These are phyloP conservation scores for Serendipita vermifera DNA, from an alignment of 768 basidiomycete species.

Conservation along the genomic window DNA sequence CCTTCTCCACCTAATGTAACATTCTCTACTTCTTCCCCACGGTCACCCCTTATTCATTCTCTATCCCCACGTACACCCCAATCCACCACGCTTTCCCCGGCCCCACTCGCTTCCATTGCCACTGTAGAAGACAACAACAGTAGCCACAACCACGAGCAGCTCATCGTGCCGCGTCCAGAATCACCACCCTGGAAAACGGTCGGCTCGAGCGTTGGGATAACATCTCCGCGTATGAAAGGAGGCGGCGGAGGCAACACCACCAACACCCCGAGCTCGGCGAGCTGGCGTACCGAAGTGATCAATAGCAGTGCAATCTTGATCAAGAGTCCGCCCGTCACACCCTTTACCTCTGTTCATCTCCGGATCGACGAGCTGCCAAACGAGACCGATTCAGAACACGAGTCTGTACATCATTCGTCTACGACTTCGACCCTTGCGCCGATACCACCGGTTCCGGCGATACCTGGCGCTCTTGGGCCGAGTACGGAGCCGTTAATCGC, in stretches of 20 bases:
- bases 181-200: background rate
- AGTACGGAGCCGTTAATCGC: background rate
- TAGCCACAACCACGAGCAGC: background rate
- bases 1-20: background rate
- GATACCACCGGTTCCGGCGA: too few relatives aligned
- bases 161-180: background rate
- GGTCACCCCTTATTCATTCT: background rate
- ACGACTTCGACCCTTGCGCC: too few relatives aligned
- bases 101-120: background rate
- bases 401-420: background rate
- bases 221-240: background rate
- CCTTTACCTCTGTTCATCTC: conserved; percentile 1
- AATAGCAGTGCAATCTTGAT: background rate
- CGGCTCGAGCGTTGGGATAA: background rate
- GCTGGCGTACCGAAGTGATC: too few relatives aligned
- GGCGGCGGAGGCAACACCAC: too few relatives aligned
- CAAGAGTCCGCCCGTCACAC: background rate
- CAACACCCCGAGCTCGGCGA: too few relatives aligned
- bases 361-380: background rate
- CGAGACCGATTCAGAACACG: background rate
- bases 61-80: background rate
- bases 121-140: background rate
- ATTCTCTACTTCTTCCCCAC: background rate
- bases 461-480: too few relatives aligned
- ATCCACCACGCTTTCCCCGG: conserved; percentile 4